A percentile compares a stretch with the other conserved stretches of the same genome.
Conservation (phyloP, 2,329 filamentous ascomycete species). For the Apiospora sp. region DNA sequence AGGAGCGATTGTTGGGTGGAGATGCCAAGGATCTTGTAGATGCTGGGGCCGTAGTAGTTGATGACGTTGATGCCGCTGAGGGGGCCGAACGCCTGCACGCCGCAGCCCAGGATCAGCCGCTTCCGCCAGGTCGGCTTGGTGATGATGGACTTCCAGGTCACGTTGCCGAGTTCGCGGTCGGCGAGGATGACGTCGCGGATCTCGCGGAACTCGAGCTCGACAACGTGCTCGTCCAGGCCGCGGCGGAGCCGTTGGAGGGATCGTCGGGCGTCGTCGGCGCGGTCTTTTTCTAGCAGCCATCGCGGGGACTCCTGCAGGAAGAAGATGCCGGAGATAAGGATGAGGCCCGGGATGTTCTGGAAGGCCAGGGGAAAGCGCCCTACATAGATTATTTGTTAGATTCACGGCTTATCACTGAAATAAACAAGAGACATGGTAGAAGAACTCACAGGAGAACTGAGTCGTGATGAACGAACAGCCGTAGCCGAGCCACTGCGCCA, state of each 20-base stretch:
- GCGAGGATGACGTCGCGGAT: conserved; percentile 49
- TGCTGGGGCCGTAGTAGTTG: conserved; percentile 51
- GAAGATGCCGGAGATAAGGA: conserved; percentile 70
- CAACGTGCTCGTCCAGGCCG: conserved; percentile 40
- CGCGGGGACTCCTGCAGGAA: conserved; percentile 33
- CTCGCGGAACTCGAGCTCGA: conserved; percentile 51
- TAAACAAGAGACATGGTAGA: too few species aligned
- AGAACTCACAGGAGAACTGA: conserved; percentile 38
- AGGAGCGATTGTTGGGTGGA: conserved; percentile 53
- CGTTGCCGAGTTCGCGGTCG: conserved; percentile 44
- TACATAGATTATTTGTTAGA: too few species aligned
- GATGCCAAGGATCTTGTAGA: conserved; percentile 54
- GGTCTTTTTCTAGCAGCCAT: neutral
- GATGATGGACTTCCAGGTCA: conserved; percentile 52
- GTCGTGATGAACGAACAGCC: conserved; percentile 51
- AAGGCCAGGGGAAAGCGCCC: conserved; percentile 72
- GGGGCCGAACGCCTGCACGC: conserved; percentile 57
- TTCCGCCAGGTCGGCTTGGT: conserved; percentile 53
- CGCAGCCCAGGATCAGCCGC: conserved; percentile 55
- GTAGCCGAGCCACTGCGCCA: conserved; percentile 78
- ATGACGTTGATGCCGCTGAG: conserved; percentile 57
- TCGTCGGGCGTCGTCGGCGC: neutral
- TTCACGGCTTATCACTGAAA: too few species aligned
- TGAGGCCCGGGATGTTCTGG: conserved; percentile 72
- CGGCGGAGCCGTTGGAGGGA: conserved; percentile 45